Conservation (phyloP, 2,329 filamentous ascomycete species). For the Podosphaera fusca region DNA sequence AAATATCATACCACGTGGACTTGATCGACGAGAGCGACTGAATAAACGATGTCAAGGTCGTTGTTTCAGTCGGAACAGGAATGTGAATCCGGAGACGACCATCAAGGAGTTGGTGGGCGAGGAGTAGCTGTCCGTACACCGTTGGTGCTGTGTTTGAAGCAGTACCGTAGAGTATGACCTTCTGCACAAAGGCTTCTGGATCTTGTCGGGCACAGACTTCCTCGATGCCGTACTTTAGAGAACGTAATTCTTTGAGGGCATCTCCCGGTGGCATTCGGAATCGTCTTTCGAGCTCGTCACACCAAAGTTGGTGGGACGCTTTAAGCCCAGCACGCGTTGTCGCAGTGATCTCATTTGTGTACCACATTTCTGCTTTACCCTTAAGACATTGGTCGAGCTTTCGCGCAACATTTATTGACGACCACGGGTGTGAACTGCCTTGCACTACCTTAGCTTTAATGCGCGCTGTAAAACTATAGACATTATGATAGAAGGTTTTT, state of each 20-base stretch:
- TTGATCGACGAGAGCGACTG: no score
- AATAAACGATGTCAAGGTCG: not conserved
- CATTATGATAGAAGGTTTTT: no score
- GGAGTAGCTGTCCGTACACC: no score
- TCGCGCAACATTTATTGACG: no score
- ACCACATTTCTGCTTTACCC: not conserved
- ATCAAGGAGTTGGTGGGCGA: no score
- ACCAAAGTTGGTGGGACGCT: not conserved
- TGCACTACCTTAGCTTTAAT: no score
- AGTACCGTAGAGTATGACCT: no score
- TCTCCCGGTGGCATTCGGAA: not conserved
- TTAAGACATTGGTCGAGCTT: no score
- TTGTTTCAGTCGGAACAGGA: not conserved
- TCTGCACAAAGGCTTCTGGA: not conserved
- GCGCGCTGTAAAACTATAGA: no score
- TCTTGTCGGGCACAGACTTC: not conserved
- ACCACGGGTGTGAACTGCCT: no score
- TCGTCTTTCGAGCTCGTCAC: not conserved
- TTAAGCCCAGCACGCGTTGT: not conserved
- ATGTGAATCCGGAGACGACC: not conserved
- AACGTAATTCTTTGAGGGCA: not conserved
- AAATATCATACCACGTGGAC: no score
- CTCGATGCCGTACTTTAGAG: not conserved
- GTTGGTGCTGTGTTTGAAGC: no score
- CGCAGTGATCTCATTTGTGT: not conserved